Percentiles rank a stretch among this genome's conserved stretches.
Conservation (phyloP, 1,139 yeast genomes). For the Saccharomyces hybrid region DNA sequence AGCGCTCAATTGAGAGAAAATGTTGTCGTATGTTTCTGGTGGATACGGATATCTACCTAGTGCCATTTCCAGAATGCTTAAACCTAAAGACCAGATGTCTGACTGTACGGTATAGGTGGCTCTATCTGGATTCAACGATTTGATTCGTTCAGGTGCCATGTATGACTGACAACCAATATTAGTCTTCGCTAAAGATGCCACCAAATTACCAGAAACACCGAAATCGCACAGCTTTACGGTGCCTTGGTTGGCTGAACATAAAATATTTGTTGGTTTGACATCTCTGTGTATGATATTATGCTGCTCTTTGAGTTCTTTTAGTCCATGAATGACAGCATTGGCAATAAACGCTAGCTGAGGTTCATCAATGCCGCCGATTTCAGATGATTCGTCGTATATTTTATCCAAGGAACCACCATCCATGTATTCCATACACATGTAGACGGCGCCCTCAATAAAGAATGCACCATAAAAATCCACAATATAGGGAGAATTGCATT, state of each 20-base stretch:
- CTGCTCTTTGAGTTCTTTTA: slow-evolving; percentile 74
- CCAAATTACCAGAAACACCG: slow-evolving; percentile 93
- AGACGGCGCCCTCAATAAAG: slow-evolving; percentile 95
- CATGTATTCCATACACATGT: slow-evolving; percentile 98
- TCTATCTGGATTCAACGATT: slow-evolving; percentile 55
- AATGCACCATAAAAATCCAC: slow-evolving; percentile 97
- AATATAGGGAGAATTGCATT: slow-evolving; percentile 81
- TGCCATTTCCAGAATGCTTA: slow-evolving; percentile 82
- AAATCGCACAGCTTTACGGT: slow-evolving; percentile 91
- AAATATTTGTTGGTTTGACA: slow-evolving; percentile 92
- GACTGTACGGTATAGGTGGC: slow-evolving; percentile 87
- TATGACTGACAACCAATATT: slow-evolving; percentile 97
- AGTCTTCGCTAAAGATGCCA: slow-evolving; percentile 91
- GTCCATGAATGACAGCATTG: slow-evolving; percentile 73
- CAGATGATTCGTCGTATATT: slow-evolving; percentile 50
- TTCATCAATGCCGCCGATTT: slow-evolving; percentile 64
- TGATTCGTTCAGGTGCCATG: slow-evolving; percentile 98
- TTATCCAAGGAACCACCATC: slow-evolving; percentile 94
- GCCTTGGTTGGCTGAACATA: slow-evolving; percentile 69
- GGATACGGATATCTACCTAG: slow-evolving; percentile 93
- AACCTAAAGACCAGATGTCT: slow-evolving; percentile 93
- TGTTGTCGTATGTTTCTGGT: slow-evolving; percentile 82
- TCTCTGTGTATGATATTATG: slow-evolving; percentile 95
- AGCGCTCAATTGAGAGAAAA: slow-evolving; percentile 88
- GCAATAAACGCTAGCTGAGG: slow-evolving; percentile 76